Evolutionary conservation across 1,139 yeast species (phyloP).

Genomic region (Kluyveromyces marxianus): DNA sequence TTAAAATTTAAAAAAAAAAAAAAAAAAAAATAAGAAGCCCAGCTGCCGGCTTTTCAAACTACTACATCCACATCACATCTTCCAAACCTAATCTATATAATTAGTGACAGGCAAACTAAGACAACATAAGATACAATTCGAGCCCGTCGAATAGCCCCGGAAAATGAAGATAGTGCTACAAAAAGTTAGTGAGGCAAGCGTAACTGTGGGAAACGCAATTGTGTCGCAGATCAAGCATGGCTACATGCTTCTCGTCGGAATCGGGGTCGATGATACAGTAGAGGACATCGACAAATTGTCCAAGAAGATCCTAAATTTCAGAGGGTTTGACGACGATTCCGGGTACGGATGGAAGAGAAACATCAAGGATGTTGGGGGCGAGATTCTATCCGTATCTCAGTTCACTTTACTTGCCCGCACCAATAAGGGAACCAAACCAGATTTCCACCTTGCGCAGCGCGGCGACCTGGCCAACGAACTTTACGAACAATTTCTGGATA

Average conservation of each 20-base stretch:
- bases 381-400: conserved; percentile 70
- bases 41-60: too few relatives aligned
- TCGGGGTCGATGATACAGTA: conserved; percentile 64
- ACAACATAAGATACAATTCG: too few relatives aligned
- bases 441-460: conserved; percentile 83
- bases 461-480: conserved; percentile 63
- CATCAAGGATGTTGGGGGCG: conserved; percentile 46
- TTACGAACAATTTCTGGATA: conserved; percentile 53
- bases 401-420: conserved; percentile 81
- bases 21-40: too few relatives aligned
- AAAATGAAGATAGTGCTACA: conserved; percentile 83
- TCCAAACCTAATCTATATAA: too few relatives aligned
- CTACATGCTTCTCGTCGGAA: conserved; percentile 74
- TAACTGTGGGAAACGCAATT: conserved; percentile 62
- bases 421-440: conserved; percentile 88
- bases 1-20: too few relatives aligned
- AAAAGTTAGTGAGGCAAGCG: conserved; percentile 80
- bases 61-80: too few relatives aligned
- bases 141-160: too few relatives aligned
- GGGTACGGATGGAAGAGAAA: conserved; percentile 53
- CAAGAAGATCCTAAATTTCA: conserved; percentile 54
- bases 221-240: conserved; percentile 76
- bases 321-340: conserved; percentile 61
- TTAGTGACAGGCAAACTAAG: not conserved
- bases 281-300: conserved; percentile 66